These are phyloP conservation scores for Peribolospora baueri DNA, from an alignment of 768 basidiomycete genomes.

Conservation along the genomic window DNA sequence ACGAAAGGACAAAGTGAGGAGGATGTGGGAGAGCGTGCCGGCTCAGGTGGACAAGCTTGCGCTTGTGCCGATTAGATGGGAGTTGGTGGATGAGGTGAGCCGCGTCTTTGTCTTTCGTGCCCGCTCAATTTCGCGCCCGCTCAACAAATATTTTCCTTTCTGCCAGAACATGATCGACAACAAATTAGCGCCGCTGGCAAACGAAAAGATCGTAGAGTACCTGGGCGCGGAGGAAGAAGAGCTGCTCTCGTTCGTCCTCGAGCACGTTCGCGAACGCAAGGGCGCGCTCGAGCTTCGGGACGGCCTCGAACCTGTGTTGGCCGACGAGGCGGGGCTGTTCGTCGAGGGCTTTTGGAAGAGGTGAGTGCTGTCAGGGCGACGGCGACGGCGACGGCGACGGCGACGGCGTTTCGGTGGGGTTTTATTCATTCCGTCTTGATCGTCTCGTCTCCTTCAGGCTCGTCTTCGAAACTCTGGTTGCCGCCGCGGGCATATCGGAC, in stretches of 20 bases:
- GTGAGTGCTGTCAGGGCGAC: too few species aligned
- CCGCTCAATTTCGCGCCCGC: neutral
- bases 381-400: too few species aligned
- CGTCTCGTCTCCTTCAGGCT: too few species aligned
- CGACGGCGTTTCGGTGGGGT: too few species aligned
- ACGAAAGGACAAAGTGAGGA: constrained; percentile 6
- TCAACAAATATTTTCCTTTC: neutral
- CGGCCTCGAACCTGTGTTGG: constrained; percentile 14
- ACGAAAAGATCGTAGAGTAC: constrained; percentile 12
- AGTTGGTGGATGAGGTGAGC: constrained; percentile 10
- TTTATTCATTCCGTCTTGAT: too few species aligned
- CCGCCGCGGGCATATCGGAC: too few species aligned
- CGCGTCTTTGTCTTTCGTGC: neutral
- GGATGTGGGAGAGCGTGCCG: constrained; percentile 10
- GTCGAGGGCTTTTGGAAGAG: too few species aligned
- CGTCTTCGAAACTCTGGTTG: too few species aligned
- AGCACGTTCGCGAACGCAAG: constrained; percentile 12
- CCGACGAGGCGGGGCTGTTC: too few species aligned
- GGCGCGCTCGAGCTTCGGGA: constrained; percentile 12
- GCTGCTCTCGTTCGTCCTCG: constrained; percentile 11
- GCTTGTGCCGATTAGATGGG: constrained; percentile 11
- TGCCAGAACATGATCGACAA: constrained; percentile 9
- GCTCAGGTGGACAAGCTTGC: constrained; percentile 9
- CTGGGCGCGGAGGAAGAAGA: constrained; percentile 14
- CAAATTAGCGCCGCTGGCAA: constrained; percentile 10